A percentile compares a stretch with the other conserved stretches of the same genome.
These are phyloP conservation scores for Clonostachys rhizophaga DNA, from an alignment of 2,329 filamentous ascomycete species.

Conservation along the genomic window DNA sequence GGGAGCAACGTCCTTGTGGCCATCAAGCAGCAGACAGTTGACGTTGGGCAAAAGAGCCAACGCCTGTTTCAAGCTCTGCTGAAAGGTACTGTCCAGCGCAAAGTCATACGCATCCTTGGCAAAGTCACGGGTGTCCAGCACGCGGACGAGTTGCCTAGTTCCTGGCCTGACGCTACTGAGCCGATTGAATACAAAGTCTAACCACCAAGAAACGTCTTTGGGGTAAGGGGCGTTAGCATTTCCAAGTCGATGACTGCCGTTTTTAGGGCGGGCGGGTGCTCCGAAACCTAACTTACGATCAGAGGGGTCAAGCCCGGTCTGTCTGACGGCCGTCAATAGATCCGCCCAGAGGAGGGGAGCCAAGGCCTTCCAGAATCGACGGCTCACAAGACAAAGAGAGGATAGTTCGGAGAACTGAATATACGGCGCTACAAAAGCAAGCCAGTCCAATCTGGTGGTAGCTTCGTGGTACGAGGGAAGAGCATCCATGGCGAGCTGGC, in stretches of 20 bases:
- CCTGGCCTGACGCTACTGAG: slow-evolving; percentile 21
- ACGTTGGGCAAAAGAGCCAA: slow-evolving; percentile 34
- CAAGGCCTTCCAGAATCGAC: slow-evolving; percentile 41
- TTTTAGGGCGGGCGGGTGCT: too few species aligned
- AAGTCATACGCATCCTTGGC: slow-evolving; percentile 32
- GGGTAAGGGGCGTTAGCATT: background rate
- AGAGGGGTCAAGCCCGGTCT: slow-evolving; percentile 33
- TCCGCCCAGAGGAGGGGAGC: slow-evolving; percentile 49
- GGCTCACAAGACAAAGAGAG: slow-evolving; percentile 42
- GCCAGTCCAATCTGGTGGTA: slow-evolving; percentile 39
- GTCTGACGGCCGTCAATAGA: slow-evolving; percentile 31
- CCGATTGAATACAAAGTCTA: slow-evolving; percentile 35
- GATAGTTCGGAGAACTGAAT: slow-evolving; percentile 33
- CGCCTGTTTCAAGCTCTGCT: slow-evolving; percentile 30
- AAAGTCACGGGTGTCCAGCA: slow-evolving; percentile 42
- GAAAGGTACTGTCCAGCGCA: slow-evolving; percentile 27
- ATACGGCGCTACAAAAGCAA: slow-evolving; percentile 39
- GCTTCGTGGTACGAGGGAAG: slow-evolving; percentile 53
- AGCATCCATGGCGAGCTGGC: slow-evolving; percentile 13
- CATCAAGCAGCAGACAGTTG: slow-evolving; percentile 41
- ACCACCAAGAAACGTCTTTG: slow-evolving; percentile 44
- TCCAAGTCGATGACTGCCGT: background rate
- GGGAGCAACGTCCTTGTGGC: slow-evolving; percentile 37
- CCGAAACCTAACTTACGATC: slow-evolving; percentile 29
- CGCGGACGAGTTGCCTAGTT: slow-evolving; percentile 37